These are phyloP conservation scores for Arabis alpina DNA, from an alignment of 345 rosid species.

Conservation along the genomic window DNA sequence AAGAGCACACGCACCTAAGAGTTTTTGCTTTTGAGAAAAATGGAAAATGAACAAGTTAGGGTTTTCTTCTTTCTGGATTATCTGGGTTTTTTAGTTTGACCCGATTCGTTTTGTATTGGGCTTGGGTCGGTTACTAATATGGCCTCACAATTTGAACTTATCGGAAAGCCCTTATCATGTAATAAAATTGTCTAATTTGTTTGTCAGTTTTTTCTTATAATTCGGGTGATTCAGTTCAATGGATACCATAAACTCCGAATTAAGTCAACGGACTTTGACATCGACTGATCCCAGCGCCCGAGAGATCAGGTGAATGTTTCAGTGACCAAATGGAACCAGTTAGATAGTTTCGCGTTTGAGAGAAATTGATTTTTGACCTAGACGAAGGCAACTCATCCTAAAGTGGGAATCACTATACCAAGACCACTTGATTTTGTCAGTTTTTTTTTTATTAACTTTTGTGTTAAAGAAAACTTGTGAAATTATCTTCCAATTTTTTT, in stretches of 20 bases:
- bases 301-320: too few species aligned
- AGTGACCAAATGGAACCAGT: too few species aligned
- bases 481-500: not conserved
- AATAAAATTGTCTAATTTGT: not conserved
- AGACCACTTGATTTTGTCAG: too few species aligned
- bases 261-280: too few species aligned
- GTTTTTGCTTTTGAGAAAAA: constrained; percentile 5
- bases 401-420: too few species aligned
- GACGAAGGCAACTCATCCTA: too few species aligned
- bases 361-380: too few species aligned
- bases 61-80: constrained; percentile 26
- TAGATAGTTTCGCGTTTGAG: too few species aligned
- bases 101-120: constrained; percentile 35
- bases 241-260: too few species aligned
- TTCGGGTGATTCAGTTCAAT: too few species aligned
- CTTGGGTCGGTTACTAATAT: constrained; percentile 11
- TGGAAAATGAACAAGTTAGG: constrained; percentile 3
- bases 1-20: constrained; percentile 39
- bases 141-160: not conserved
- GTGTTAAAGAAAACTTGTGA: not conserved
- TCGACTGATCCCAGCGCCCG: too few species aligned
- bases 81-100: constrained; percentile 9
- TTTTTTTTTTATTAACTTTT: not conserved
- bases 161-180: constrained; percentile 3
- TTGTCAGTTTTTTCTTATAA: not conserved